Evolutionary conservation across 2,329 filamentous ascomycete genomes (phyloP), one percentile per base, ranked within the genome.

Genomic region (Fusarium sp.): DNA sequence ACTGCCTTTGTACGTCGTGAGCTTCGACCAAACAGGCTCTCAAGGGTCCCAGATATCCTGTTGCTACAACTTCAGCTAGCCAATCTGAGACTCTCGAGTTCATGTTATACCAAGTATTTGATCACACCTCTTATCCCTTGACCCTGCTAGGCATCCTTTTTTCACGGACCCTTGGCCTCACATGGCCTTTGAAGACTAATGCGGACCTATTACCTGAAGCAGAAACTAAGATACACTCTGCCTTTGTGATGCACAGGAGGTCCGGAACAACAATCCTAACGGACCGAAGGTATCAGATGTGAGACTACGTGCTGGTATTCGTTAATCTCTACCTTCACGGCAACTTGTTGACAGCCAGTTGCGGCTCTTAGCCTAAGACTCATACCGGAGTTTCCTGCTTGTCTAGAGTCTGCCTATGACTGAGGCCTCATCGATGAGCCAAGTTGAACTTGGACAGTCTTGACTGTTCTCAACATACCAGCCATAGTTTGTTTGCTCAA

Each of bases 351-450:
- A 45, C 37, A 73, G 57, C 64, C 63, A 62, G 53, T 57, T 62
- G 59, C 52, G 54, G 53, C 54, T 65, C 53, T 63, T 67, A 58
- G 53, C 47, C 52, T 53, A 14, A 34, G 47, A 61, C 52, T 60
- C 37, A 57, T 54, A 58, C 57, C 42, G 34, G 34, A 56, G 46
- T 63, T 57, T 65, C 58, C 57, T 73, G 53, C 59, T 52, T 61
- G 44, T 48, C 52, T 25, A 51, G 45, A 60, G 75, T 75, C 73
- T 75, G 73, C 71, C 73, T 75, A 65, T 65, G 60, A 52, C 58
- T 65, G 61, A 62, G 61, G 61, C 41, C 56, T 54, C 48, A 61
- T 57, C 22, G 32, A 55, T 61, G 32, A 30, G 47, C 53, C 57
- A 49, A 65, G 42, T 69, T 67, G 53, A 67, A 64, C 24, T n/a